phyloP scores from a whole-genome alignment of 2,329 filamentous ascomycete genomes.

The Xylaria sp. region DNA sequence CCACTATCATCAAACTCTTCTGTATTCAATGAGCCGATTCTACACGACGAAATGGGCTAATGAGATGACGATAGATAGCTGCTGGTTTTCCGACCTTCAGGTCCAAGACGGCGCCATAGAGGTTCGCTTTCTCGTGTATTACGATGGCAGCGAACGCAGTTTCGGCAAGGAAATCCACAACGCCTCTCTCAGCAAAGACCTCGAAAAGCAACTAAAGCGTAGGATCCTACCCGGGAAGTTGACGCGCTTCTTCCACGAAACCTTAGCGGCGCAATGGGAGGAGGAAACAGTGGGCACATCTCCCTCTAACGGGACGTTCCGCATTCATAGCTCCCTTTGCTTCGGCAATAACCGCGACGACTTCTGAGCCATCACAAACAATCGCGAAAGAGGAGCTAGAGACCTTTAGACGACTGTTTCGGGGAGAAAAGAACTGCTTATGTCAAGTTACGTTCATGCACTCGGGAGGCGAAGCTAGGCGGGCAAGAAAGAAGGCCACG shows the following conservation, averaged over 20 bases:
- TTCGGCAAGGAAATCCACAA: conserved; percentile 36
- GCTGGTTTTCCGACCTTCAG: conserved; percentile 40
- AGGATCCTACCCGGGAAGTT: conserved; percentile 39
- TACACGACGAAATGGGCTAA: conserved; percentile 45
- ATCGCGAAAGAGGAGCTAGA: conserved; percentile 38
- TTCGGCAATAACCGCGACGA: conserved; percentile 30
- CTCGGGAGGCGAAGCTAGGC: conserved; percentile 5
- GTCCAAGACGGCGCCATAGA: neutral
- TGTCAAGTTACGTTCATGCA: conserved; percentile 48
- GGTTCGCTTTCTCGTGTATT: conserved; percentile 38
- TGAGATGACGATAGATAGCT: conserved; percentile 47
- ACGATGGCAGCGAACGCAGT: conserved; percentile 34
- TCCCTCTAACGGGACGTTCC: conserved; percentile 42
- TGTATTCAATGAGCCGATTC: conserved; percentile 43
- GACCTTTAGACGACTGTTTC: conserved; percentile 23
- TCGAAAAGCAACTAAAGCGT: conserved; percentile 43
- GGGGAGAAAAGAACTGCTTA: conserved; percentile 35
- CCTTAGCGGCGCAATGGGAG: conserved; percentile 46
- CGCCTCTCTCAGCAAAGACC: conserved; percentile 13
- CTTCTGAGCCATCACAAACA: conserved; percentile 36
- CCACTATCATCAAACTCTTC: conserved; percentile 31
- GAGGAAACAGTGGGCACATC: conserved; percentile 45
- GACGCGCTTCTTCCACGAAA: conserved; percentile 46
- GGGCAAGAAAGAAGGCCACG: conserved; percentile 35
- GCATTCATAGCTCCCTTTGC: conserved; percentile 47